A percentile compares a stretch with the other conserved stretches of the same genome.
phyloP scores from a whole-genome alignment of 352 stramenopile genomes.

The Thraustotheca clavata region DNA sequence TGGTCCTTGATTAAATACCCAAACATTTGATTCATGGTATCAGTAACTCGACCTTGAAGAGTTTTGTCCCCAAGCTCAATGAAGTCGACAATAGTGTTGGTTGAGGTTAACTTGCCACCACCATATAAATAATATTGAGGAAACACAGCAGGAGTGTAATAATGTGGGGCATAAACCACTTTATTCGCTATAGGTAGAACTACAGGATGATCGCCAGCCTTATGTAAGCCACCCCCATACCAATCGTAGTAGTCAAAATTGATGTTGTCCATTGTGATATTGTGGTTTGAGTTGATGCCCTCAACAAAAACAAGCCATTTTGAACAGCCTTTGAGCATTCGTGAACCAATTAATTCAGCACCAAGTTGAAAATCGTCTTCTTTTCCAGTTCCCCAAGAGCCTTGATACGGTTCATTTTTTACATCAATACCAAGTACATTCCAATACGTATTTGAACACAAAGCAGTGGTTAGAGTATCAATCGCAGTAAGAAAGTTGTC shows the following conservation, averaged over 20 bases:
- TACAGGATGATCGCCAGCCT: constrained; percentile 34
- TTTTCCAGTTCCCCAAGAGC: constrained; percentile 41
- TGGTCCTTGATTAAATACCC: constrained; percentile 42
- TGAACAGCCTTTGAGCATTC: constrained; percentile 50
- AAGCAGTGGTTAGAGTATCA: constrained; percentile 31
- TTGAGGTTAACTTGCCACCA: constrained; percentile 27
- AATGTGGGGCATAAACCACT: constrained; percentile 62
- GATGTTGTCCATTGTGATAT: constrained; percentile 33
- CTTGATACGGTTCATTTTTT: constrained; percentile 47
- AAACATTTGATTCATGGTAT: constrained; percentile 65
- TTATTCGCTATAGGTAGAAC: constrained; percentile 42
- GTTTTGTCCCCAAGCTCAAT: constrained; percentile 47
- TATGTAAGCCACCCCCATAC: constrained; percentile 50
- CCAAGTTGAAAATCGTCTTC: constrained; percentile 39
- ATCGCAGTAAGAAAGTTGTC: constrained; percentile 35
- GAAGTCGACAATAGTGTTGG: constrained; percentile 27
- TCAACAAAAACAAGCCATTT: constrained; percentile 67
- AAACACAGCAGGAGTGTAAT: constrained; percentile 64
- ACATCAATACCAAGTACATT: constrained; percentile 68
- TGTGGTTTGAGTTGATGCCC: constrained; percentile 40
- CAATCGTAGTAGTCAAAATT: constrained; percentile 51
- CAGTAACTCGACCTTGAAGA: constrained; percentile 44
- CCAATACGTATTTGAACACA: constrained; percentile 61
- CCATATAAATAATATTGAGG: constrained; percentile 58
- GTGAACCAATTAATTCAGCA: constrained; percentile 41